Evolutionary conservation across 2,329 filamentous ascomycete species (phyloP), one percentile per base, ranked within the genome.

Genomic region (Scedosporium apiospermum): DNA sequence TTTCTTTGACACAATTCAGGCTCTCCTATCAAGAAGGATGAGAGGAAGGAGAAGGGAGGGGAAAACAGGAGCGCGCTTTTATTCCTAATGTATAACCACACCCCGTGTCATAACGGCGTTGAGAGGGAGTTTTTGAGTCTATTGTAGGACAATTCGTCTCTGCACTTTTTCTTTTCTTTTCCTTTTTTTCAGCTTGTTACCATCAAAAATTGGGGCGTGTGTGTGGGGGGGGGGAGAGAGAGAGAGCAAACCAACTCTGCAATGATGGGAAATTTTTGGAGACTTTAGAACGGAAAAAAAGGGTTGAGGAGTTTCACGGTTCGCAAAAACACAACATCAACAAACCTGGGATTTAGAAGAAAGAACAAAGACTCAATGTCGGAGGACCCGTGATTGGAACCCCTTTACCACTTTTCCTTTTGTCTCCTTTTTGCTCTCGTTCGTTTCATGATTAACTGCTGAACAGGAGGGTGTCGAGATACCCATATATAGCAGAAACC

Each of bases 41-140:
- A 46, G 44, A 46, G 44, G 44, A 46, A 46, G 44, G 18, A 46
- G 18, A 18, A n/a, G 16, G 44, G 27, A 4, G 14, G 16, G 44
- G 14, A 4, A 49, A 21, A 49, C 53, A 26, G 60, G 59, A 26
- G 58, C 62, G 34, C 44, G 63, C 60, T 63, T 63, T 63, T 64
- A 64, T 61, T 58, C 65, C 64, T 62, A 6, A 65, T 66, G 60
- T 69, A 62, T 64, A 61, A 49, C 53, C 53, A 57, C 57, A 62
- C 62, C 60, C 60, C 57, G 44, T 60, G n/a, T 59, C 42, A 53
- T 21, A 16, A 46, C 44, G 44, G 44, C 44, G 44, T 46, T 21
- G 16, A 46, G 44, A 46, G 44, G 44, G 44, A 21, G 44, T 34
- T 30, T 6, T 46, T 34, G 30, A 10, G 30, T 34, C 9, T 7